Conservation (phyloP, 306 rosid genomes). For the Dalbergia oliveri region DNA sequence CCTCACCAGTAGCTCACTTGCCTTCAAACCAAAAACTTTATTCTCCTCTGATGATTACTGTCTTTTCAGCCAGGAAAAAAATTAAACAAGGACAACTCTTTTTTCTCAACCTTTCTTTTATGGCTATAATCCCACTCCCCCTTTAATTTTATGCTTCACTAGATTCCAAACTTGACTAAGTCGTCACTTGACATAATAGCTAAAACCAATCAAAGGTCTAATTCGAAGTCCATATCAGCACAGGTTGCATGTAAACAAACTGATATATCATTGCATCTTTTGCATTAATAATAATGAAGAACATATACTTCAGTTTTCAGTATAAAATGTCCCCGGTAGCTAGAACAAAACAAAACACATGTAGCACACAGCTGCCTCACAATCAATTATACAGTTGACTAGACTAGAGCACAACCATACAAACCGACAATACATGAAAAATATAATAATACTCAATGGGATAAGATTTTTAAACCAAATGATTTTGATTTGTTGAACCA, state of each 20-base stretch:
- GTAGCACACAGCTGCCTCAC: not conserved
- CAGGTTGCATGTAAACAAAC: not conserved
- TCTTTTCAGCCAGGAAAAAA: not conserved
- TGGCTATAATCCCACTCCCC: conserved; percentile 18
- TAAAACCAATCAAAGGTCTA: conserved; percentile 5
- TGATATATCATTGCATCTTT: no score
- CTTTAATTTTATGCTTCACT: not conserved
- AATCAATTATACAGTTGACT: not conserved
- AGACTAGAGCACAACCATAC: not conserved
- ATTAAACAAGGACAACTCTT: not conserved
- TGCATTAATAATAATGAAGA: not conserved
- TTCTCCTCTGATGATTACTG: not conserved
- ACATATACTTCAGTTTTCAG: not conserved
- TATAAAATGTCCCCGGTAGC: not conserved
- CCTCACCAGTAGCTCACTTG: not conserved
- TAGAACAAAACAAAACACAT: conserved; percentile 11
- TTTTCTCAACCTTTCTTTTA: conserved; percentile 43
- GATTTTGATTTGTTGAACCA: conserved; percentile 62
- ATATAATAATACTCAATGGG: conserved; percentile 33
- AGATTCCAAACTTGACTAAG: conserved; percentile 26
- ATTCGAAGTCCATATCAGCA: conserved; percentile 30
- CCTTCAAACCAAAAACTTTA: not conserved
- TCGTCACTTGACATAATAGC: not conserved
- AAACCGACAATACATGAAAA: not conserved
- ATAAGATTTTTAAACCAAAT: conserved; percentile 43